Percentiles rank a stretch among this genome's conserved stretches.
These are phyloP conservation scores for Dothistroma pini DNA, from an alignment of 2,329 filamentous ascomycete genomes.

Conservation along the genomic window DNA sequence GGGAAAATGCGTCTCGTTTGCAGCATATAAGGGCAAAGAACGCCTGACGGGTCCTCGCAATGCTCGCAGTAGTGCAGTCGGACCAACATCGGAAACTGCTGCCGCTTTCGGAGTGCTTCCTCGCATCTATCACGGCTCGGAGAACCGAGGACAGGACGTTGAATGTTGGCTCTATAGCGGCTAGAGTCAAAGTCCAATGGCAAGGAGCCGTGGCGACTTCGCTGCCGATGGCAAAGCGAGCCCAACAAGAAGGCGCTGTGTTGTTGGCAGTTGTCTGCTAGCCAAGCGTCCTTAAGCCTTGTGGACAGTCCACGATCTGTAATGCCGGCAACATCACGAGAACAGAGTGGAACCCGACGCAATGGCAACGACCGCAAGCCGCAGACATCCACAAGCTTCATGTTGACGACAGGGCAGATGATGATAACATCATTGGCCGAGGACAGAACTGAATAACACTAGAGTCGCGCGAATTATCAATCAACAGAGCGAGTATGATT, in stretches of 20 bases:
- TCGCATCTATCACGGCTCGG: background rate
- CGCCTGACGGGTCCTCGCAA: background rate
- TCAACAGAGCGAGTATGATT: background rate
- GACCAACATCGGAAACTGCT: slow-evolving; percentile 1
- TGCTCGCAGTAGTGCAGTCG: slow-evolving; percentile 2
- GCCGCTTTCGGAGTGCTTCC: slow-evolving; percentile 2
- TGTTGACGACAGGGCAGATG: background rate
- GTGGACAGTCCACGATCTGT: background rate
- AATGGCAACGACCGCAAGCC: background rate
- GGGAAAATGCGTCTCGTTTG: background rate
- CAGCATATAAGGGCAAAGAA: background rate
- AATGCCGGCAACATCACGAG: background rate
- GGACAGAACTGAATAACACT: background rate
- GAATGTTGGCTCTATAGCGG: background rate
- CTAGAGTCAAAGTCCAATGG: background rate
- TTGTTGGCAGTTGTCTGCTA: background rate
- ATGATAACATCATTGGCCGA: background rate
- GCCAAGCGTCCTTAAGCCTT: slow-evolving; percentile 4
- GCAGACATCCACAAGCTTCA: background rate
- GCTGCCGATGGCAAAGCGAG: background rate
- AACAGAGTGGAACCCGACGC: background rate
- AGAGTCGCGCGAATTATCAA: background rate
- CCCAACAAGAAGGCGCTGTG: background rate
- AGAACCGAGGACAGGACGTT: background rate
- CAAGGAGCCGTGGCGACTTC: background rate